phyloP scores from a whole-genome alignment of 352 stramenopile genomes.

The Paralagenidium karlingii region DNA sequence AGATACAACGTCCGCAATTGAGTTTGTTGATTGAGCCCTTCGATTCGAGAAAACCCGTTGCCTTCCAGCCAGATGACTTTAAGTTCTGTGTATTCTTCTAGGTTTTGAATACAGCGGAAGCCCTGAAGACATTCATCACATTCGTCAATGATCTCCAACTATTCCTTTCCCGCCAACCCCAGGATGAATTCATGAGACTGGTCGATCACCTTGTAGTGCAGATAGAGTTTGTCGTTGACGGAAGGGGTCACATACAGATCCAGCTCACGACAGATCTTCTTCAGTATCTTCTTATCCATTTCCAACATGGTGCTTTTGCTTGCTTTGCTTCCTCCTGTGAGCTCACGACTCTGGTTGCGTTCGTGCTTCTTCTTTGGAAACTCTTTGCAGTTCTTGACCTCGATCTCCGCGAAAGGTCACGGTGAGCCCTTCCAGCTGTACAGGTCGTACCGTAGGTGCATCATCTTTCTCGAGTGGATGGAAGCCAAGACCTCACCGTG shows the following conservation, averaged over 20 bases:
- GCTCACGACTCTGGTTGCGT: no score
- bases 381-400: no score
- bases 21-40: slow-evolving; percentile 81
- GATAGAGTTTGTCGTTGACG: slow-evolving; percentile 94
- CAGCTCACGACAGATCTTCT: slow-evolving; percentile 84
- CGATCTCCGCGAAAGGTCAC: no score
- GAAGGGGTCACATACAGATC: slow-evolving; percentile 85
- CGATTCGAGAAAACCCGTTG: slow-evolving; percentile 84
- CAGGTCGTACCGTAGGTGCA: no score
- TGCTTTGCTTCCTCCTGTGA: no score
- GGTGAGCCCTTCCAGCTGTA: no score
- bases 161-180: neutral
- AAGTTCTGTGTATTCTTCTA: slow-evolving; percentile 91
- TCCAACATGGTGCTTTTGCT: no score
- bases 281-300: slow-evolving; percentile 81
- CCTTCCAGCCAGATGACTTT: slow-evolving; percentile 92
- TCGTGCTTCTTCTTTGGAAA: no score
- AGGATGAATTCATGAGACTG: neutral
- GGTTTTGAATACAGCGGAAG: slow-evolving; percentile 87
- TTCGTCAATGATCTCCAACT: neutral
- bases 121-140: slow-evolving; percentile 19
- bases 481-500: no score
- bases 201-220: slow-evolving; percentile 85
- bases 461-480: no score
- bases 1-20: slow-evolving; percentile 87